Conservation (phyloP, 192 early-diverging fungal species). For the Mortierella antarctica region DNA sequence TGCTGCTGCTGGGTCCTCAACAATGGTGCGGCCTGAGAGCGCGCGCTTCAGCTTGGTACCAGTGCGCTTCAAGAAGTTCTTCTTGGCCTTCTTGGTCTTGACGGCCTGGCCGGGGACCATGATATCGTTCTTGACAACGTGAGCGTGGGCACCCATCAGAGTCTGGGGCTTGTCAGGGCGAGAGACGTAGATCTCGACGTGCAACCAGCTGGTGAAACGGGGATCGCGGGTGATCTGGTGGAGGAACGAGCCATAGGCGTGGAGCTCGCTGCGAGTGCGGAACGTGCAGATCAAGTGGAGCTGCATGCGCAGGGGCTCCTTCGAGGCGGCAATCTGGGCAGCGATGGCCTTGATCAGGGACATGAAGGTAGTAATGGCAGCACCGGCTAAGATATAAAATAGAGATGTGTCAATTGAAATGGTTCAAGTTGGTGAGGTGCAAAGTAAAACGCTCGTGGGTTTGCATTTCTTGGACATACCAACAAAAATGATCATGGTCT, state of each 20-base stretch:
- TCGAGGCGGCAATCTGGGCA: slow-evolving; percentile 31
- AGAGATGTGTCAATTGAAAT: no score
- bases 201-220: slow-evolving; percentile 37
- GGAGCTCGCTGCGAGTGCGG: slow-evolving; percentile 37
- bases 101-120: slow-evolving; percentile 19
- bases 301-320: slow-evolving; percentile 31
- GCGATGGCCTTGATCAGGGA: slow-evolving; percentile 37
- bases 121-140: slow-evolving; percentile 46
- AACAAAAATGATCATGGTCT: slow-evolving; percentile 39
- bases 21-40: slow-evolving; percentile 25
- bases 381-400: slow-evolving; percentile 13
- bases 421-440: no score
- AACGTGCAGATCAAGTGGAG: slow-evolving; percentile 39
- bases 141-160: slow-evolving; percentile 36
- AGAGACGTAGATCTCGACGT: slow-evolving; percentile 40
- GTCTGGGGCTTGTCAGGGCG: slow-evolving; percentile 44
- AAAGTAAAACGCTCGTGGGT: no score
- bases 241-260: slow-evolving; percentile 40
- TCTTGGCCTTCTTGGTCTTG: slow-evolving; percentile 14
- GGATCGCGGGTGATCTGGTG: slow-evolving; percentile 39
- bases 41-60: slow-evolving; percentile 38
- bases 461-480: neutral
- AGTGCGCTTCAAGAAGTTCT: slow-evolving; percentile 28
- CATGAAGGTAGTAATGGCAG: slow-evolving; percentile 44
- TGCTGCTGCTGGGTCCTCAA: slow-evolving; percentile 9